Conservation (phyloP, 2,329 filamentous ascomycete species). For the Huntiella omanensis region DNA sequence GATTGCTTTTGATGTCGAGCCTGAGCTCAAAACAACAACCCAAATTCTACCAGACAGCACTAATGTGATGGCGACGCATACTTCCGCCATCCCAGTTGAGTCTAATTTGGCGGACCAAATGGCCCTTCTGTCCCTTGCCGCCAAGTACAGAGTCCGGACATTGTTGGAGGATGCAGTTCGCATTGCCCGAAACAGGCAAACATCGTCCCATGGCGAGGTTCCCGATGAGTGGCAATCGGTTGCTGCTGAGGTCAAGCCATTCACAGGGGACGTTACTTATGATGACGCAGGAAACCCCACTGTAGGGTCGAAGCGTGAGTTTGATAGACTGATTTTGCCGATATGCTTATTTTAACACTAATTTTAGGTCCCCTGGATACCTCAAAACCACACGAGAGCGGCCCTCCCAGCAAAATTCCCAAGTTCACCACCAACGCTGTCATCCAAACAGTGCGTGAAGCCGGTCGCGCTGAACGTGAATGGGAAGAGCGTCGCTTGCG, state of each 20-base stretch:
- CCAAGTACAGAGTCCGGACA: slow-evolving; percentile 58
- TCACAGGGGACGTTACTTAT: slow-evolving; percentile 12
- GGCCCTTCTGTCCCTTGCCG: slow-evolving; percentile 62
- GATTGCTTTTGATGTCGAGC: slow-evolving; percentile 8
- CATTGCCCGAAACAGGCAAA: slow-evolving; percentile 52
- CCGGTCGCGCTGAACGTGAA: slow-evolving; percentile 47
- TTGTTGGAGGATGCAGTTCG: slow-evolving; percentile 60
- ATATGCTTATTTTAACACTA: background rate
- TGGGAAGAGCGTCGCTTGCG: slow-evolving; percentile 53
- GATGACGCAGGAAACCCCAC: background rate
- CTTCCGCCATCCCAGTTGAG: slow-evolving; percentile 56
- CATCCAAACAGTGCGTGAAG: slow-evolving; percentile 34
- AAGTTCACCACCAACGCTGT: slow-evolving; percentile 32
- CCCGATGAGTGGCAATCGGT: slow-evolving; percentile 59
- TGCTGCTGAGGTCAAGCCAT: slow-evolving; percentile 33
- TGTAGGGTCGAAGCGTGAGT: slow-evolving; percentile 9
- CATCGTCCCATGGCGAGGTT: slow-evolving; percentile 60
- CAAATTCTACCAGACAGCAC: slow-evolving; percentile 14
- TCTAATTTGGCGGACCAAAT: slow-evolving; percentile 65
- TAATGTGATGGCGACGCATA: slow-evolving; percentile 36
- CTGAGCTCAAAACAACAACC: slow-evolving; percentile 5
- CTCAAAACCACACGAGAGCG: slow-evolving; percentile 9
- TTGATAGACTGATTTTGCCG: background rate
- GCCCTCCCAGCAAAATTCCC: slow-evolving; percentile 25
- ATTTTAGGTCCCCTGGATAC: slow-evolving; percentile 12